phyloP scores from a whole-genome alignment of 2,329 filamentous ascomycete species.

The Aureobasidium vineae region DNA sequence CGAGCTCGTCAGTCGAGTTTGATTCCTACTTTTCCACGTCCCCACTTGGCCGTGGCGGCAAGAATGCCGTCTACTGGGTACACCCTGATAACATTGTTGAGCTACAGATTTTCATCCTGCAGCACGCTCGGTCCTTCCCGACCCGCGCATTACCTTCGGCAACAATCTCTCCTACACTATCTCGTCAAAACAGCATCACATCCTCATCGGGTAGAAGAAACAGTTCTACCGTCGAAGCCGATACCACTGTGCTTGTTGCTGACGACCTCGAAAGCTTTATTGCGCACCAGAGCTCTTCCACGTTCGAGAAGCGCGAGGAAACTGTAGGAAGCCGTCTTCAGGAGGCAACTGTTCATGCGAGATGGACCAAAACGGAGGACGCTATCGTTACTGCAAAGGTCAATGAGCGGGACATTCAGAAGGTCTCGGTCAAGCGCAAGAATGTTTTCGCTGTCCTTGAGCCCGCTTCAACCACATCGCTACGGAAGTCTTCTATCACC shows the following conservation, averaged over 20 bases:
- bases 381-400: constrained; percentile 18
- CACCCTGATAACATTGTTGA: constrained; percentile 56
- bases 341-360: constrained; percentile 38
- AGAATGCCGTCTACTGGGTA: constrained; percentile 54
- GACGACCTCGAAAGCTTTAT: constrained; percentile 29
- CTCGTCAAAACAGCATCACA: constrained; percentile 19
- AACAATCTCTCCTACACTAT: neutral
- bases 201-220: constrained; percentile 10
- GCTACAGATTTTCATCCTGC: constrained; percentile 52
- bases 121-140: constrained; percentile 47
- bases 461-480: constrained; percentile 28
- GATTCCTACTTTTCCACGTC: constrained; percentile 51
- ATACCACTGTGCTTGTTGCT: constrained; percentile 26
- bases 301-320: constrained; percentile 35
- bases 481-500: constrained; percentile 30
- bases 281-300: constrained; percentile 24
- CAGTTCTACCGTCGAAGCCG: constrained; percentile 8
- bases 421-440: constrained; percentile 40
- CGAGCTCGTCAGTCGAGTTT: constrained; percentile 47
- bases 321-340: constrained; percentile 35
- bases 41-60: constrained; percentile 48
- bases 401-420: constrained; percentile 3
- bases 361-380: constrained; percentile 35
- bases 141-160: constrained; percentile 3
- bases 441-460: constrained; percentile 43